Conservation (phyloP, 352 stramenopile species). For the Thraustochytrium striatum region DNA sequence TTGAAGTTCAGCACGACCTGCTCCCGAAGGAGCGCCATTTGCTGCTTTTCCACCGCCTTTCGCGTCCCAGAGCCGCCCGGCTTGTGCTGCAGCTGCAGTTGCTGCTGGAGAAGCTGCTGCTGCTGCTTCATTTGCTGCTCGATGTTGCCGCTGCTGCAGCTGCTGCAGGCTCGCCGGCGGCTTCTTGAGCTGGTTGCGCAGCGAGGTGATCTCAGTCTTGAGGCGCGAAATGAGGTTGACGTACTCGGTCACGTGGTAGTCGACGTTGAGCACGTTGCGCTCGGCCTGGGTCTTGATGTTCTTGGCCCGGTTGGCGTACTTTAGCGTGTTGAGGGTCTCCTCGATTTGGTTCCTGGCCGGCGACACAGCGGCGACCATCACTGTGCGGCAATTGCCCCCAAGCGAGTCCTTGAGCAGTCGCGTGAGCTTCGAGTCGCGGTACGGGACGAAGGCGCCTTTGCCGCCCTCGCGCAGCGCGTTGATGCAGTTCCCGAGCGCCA, state of each 20-base stretch:
- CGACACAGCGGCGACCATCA: conserved; percentile 88
- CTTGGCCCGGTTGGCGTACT: conserved; percentile 84
- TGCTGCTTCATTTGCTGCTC: neutral
- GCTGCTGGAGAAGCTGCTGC: conserved; percentile 18
- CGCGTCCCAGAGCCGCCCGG: neutral
- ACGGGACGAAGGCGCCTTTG: conserved; percentile 87
- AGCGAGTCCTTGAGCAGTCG: conserved; percentile 92
- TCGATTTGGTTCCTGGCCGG: conserved; percentile 70
- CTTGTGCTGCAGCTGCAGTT: neutral
- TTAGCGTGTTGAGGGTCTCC: conserved; percentile 84
- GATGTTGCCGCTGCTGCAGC: neutral
- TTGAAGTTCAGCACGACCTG: conserved; percentile 76
- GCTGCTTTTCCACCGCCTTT: conserved; percentile 50
- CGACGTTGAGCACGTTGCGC: conserved; percentile 75
- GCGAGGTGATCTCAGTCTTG: conserved; percentile 70
- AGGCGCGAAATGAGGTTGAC: conserved; percentile 72
- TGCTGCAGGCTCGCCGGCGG: conserved; percentile 8
- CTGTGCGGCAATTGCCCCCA: conserved; percentile 79
- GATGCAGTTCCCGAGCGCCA: conserved; percentile 86
- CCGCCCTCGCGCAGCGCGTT: conserved; percentile 75
- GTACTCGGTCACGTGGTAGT: conserved; percentile 77
- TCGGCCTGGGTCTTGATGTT: conserved; percentile 71
- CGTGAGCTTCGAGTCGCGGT: conserved; percentile 96
- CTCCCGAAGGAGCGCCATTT: conserved; percentile 59
- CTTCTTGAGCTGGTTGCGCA: conserved; percentile 66